Percentiles rank a stretch among this genome's conserved stretches.
Conservation (phyloP, 345 rosid genomes). For the Citrus hindsii region DNA sequence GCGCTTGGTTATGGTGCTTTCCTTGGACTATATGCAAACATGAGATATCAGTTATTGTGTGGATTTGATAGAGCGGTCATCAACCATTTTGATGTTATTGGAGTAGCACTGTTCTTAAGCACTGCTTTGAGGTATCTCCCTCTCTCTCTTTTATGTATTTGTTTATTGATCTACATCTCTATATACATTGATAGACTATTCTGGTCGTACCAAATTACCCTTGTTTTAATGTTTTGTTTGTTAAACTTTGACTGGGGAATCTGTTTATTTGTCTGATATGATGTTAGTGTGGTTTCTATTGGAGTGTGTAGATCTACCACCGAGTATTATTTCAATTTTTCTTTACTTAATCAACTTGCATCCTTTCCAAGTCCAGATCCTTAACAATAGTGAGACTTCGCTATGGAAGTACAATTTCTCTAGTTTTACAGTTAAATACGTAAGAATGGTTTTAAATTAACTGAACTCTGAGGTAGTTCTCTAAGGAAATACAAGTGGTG, state of each 20-base stretch:
- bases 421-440: not conserved
- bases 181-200: not conserved
- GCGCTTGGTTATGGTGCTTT: conserved; percentile 93
- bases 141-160: not conserved
- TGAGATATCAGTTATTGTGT: conserved; percentile 78
- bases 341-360: not conserved
- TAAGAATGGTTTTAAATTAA: too few relatives aligned
- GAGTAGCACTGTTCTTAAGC: conserved; percentile 81
- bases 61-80: conserved; percentile 72
- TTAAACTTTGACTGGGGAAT: not conserved
- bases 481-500: not conserved
- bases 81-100: conserved; percentile 90
- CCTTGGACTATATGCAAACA: conserved; percentile 83
- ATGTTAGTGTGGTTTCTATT: not conserved
- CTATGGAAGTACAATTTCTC: not conserved
- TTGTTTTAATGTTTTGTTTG: not conserved
- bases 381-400: not conserved
- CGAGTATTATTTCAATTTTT: not conserved
- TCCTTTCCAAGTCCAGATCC: not conserved
- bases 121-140: conserved; percentile 74
- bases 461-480: too few relatives aligned
- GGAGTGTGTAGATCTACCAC: not conserved
- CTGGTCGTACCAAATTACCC: not conserved
- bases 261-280: not conserved
- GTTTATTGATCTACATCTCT: not conserved